Base-by-base conservation (phyloP, 164 flowering plant genomes). In the Tetracentron sinense region DNA sequence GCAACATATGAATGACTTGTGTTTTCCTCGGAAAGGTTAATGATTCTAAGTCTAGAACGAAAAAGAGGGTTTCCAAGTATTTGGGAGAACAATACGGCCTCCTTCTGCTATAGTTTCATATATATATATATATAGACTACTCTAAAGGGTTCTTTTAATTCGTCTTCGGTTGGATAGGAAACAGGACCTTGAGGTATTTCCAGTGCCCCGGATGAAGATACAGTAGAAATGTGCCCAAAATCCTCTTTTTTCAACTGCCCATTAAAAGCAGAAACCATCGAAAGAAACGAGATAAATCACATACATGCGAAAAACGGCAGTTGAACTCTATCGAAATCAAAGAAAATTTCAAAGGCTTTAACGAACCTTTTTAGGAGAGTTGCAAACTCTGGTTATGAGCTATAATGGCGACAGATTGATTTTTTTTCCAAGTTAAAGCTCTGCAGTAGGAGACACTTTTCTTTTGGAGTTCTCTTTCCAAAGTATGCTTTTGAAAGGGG, bases 1-100 rank as follows among this genome's bases (percentile, higher is more conserved):
- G 98, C 69, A 94, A 72, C 64, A 82, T 95, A 56, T 94, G 98
- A 73, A 94, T 94, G 1, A 92, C 95, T 67, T 94, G 98, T 2
- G 96, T 78, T 62, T 94, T 94, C 1, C 96, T 90, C 0, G 89
- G 91, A 60, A 94, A 94, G 2, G 82, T 75, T 60, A 94, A 90
- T 1, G 79, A 65, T 33, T 78, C 82, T 62, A 77, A 62, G 56
- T 86, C 78, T 66, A 90, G 69, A 1, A 90, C 95, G n/a, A n/a
- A 75, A 94, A 93, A 0, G 97, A 95, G 0, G 98, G 93, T 30
- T 83, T 85, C 98, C 98, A 94, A 62, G 71, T 76, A 65, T 73
- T 68, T 0, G 97, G 97, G 0, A 96, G 98, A 46, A 94, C 95
- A 61, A 94, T 94, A 94, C 0, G 75, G 77, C 78, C 98, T 61